A percentile compares a stretch with the other conserved stretches of the same genome.
These are phyloP conservation scores for Aspergillus haitiensis DNA, from an alignment of 495 filamentous ascomycete genomes.

Conservation along the genomic window DNA sequence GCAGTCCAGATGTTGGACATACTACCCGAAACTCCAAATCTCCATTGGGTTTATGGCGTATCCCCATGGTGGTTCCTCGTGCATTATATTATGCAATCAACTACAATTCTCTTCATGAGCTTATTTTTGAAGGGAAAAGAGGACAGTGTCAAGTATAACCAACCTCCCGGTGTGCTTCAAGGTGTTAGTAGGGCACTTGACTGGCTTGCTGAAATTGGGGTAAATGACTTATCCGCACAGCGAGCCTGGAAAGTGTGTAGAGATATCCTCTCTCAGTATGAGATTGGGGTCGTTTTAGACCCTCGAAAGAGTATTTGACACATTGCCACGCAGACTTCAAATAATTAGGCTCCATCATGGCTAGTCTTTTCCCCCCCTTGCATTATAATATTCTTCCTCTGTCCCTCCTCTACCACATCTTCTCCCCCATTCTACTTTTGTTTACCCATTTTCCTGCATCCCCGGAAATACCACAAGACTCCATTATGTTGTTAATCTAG, in stretches of 20 bases:
- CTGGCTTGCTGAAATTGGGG: slow-evolving; percentile 48
- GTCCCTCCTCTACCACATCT: neutral
- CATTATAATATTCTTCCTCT: neutral
- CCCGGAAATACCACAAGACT: neutral
- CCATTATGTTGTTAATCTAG: slow-evolving; percentile 1
- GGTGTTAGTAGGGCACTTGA: slow-evolving; percentile 43
- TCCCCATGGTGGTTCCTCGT: slow-evolving; percentile 60
- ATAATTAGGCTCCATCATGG: neutral
- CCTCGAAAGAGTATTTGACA: slow-evolving; percentile 5
- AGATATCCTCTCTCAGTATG: slow-evolving; percentile 23
- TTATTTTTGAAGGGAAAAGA: slow-evolving; percentile 46
- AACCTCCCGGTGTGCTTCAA: slow-evolving; percentile 35
- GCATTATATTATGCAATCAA: slow-evolving; percentile 59
- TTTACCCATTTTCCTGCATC: neutral
- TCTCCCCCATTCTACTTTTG: neutral
- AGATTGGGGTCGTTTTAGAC: slow-evolving; percentile 5
- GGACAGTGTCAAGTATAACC: slow-evolving; percentile 30
- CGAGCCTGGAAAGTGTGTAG: slow-evolving; percentile 48
- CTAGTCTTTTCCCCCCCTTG: neutral
- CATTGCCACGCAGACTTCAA: neutral
- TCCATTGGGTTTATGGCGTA: slow-evolving; percentile 42
- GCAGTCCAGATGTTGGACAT: slow-evolving; percentile 51
- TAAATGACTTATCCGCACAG: slow-evolving; percentile 41
- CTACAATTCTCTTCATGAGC: slow-evolving; percentile 53
- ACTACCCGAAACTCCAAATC: slow-evolving; percentile 39